Base-by-base conservation (phyloP, 2,329 filamentous ascomycete genomes). In the Epichloe gansuensis region DNA sequence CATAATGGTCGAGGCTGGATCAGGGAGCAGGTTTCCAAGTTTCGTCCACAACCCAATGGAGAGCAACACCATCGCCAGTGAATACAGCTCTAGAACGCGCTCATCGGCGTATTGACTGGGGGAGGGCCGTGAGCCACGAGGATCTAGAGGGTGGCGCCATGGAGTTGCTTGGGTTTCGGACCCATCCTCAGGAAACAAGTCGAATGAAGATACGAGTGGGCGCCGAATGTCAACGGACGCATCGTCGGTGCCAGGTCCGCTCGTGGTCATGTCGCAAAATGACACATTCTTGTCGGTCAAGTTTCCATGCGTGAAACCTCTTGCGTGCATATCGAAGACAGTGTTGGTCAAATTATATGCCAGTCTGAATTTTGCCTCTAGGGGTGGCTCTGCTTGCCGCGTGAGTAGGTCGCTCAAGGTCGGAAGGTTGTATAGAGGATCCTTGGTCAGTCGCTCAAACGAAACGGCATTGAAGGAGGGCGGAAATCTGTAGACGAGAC, bases 21-120 rank as follows among this genome's bases (percentile, higher is more conserved):
- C 67, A 0, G 74, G 64, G 1, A 74, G 70, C 0, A 81, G 67
- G 17, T 73, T 70, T 51, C 80, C 77, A 0, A 89, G 71, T 11
- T 80, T 82, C 3, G 78, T 80, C 87, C 87, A 91, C 8, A 90
- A 67, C 6, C 87, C 87, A 50, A 90, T 80, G 6, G 87, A 87
- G 3, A 89, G 71, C 0, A 91, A 73, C 4, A 89, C 69, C 68
- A 89, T 78, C 17, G 84, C 84, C 1, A 91, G 71, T 6, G 84
- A 82, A 63, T 89, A 89, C 2, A 90, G 69, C 55, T 90, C 87
- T 35, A 81, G 68, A 1, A 78, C 74, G 40, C 80, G 77, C 41
- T 75, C 76, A 51, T 82, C 78, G 1, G 75, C 70, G 5, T 73
- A 74, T 42, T 69, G 70, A 4, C 66, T 60, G 9, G 79, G 73